These are phyloP conservation scores for Streptanthus diversifolius DNA, from an alignment of 345 rosid species.

Conservation along the genomic window DNA sequence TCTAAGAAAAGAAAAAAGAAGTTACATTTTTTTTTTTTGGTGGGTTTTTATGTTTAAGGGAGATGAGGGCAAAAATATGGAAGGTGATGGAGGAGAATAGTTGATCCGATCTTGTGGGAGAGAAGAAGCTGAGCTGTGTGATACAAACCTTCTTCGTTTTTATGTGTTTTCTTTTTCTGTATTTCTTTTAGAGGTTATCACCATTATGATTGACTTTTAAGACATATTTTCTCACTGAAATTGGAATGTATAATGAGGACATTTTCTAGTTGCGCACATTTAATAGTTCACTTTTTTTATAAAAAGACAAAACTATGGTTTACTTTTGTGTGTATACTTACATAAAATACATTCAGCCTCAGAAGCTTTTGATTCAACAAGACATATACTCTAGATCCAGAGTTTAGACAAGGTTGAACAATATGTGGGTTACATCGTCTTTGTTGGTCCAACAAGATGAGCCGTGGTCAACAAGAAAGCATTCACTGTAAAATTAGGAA, in stretches of 20 bases:
- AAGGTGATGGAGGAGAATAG: background rate
- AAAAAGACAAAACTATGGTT: no score
- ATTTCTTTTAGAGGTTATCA: background rate
- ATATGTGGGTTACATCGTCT: no score
- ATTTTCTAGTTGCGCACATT: background rate
- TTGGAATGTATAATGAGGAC: background rate
- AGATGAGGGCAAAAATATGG: background rate
- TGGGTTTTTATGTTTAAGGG: conserved; percentile 26
- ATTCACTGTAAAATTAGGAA: no score
- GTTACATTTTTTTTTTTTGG: background rate
- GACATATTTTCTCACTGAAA: background rate
- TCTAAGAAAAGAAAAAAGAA: conserved; percentile 16
- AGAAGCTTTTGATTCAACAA: no score
- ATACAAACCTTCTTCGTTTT: background rate
- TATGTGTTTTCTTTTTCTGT: no score
- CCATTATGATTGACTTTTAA: background rate
- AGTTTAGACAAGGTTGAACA: no score
- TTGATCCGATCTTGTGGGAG: conserved; percentile 13
- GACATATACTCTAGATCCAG: no score
- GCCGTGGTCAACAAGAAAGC: no score
- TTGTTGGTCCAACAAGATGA: no score
- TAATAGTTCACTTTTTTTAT: no score
- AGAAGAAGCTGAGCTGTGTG: background rate
- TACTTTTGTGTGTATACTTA: no score
- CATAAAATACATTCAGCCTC: no score